These are phyloP conservation scores for Coemansia sp. DNA, from an alignment of 192 early-diverging fungal genomes.

Conservation along the genomic window DNA sequence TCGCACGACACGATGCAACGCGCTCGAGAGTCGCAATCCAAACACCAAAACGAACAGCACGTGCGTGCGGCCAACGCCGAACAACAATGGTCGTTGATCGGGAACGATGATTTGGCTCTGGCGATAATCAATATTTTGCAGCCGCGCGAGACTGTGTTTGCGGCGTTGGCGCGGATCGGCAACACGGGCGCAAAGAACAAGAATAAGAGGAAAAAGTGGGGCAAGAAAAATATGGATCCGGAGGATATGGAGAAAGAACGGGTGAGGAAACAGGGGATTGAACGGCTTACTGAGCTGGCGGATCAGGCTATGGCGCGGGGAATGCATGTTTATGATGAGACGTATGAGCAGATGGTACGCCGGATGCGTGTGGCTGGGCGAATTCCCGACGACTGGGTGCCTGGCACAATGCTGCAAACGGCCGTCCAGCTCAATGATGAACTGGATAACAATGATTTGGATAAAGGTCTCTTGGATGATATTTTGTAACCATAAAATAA, in stretches of 20 bases:
- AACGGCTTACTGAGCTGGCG: constrained; percentile 63
- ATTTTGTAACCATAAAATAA: neutral
- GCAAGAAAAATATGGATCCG: constrained; percentile 22
- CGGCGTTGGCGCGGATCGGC: constrained; percentile 59
- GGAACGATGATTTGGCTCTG: constrained; percentile 55
- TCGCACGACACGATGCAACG: constrained; percentile 56
- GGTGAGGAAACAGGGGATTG: constrained; percentile 53
- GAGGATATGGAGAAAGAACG: constrained; percentile 46
- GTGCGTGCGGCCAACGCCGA: neutral
- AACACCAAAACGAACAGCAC: constrained; percentile 21
- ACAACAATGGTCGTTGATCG: too few relatives aligned
- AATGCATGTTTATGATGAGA: constrained; percentile 67
- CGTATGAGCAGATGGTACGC: constrained; percentile 66
- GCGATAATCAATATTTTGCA: constrained; percentile 58
- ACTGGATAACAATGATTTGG: neutral
- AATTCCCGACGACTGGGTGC: constrained; percentile 61
- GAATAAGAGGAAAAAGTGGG: constrained; percentile 35
- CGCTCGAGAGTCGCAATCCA: constrained; percentile 55
- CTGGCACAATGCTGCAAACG: constrained; percentile 41
- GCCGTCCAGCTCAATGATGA: neutral
- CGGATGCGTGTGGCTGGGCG: constrained; percentile 57
- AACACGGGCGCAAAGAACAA: constrained; percentile 9
- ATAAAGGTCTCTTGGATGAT: constrained; percentile 5
- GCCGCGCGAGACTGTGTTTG: constrained; percentile 60
- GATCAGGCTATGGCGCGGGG: constrained; percentile 71